Conservation (phyloP, 768 basidiomycete genomes). For the Lactarius deliciosus region DNA sequence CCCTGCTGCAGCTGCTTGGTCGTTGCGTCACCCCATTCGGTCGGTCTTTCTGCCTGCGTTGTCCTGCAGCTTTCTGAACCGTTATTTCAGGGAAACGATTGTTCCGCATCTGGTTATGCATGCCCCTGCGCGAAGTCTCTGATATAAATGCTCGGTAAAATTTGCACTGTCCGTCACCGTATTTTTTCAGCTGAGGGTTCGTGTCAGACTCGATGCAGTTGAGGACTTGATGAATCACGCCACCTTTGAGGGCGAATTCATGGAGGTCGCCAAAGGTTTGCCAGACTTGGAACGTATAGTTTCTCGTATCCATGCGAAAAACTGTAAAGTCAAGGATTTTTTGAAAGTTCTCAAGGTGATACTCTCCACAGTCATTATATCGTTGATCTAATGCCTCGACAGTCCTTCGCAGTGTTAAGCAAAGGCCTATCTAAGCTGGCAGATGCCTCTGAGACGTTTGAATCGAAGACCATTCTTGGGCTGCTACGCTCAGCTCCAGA, state of each 20-base stretch:
- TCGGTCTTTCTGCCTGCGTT: constrained; percentile 37
- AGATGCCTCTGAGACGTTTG: constrained; percentile 68
- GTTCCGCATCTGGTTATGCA: constrained; percentile 96
- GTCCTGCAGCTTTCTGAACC: background rate
- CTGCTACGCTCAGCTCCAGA: constrained; percentile 83
- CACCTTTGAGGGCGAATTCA: constrained; percentile 75
- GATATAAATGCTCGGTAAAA: constrained; percentile 87
- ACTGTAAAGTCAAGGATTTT: constrained; percentile 86
- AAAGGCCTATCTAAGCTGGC: constrained; percentile 62
- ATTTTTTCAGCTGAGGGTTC: background rate
- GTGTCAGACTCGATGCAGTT: constrained; percentile 83
- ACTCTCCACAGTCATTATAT: background rate
- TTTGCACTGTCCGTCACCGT: background rate
- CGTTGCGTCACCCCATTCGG: constrained; percentile 92
- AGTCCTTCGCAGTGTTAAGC: constrained; percentile 78
- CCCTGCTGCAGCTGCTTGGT: constrained; percentile 76
- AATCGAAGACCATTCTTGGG: constrained; percentile 71
- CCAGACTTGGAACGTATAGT: constrained; percentile 94
- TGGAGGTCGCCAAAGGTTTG: constrained; percentile 70
- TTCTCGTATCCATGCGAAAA: constrained; percentile 92
- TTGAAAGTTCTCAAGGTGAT: constrained; percentile 72
- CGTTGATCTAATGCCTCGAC: background rate
- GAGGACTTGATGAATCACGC: constrained; percentile 83
- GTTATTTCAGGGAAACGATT: constrained; percentile 73
- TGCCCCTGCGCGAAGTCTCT: constrained; percentile 76